These are phyloP conservation scores for Lactarius hatsudake DNA, from an alignment of 768 basidiomycete genomes.

Conservation along the genomic window DNA sequence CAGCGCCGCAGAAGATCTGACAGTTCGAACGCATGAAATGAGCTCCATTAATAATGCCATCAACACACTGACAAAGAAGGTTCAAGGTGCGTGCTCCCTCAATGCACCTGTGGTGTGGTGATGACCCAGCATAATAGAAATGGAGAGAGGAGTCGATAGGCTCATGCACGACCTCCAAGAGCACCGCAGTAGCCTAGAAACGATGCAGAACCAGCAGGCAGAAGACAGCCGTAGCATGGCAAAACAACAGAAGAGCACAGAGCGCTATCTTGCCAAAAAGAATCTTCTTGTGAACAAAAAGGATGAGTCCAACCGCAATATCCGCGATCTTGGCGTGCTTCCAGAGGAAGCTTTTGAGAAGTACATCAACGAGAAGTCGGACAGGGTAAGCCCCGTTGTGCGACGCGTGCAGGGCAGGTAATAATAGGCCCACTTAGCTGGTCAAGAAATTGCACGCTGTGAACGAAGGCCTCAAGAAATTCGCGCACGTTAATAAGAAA, in stretches of 20 bases:
- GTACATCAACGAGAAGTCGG: constrained; percentile 84
- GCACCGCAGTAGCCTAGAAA: constrained; percentile 62
- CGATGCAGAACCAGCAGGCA: constrained; percentile 72
- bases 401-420: not conserved
- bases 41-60: constrained; percentile 65
- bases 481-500: constrained; percentile 98
- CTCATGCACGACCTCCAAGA: constrained; percentile 63
- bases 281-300: constrained; percentile 81
- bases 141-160: constrained; percentile 72
- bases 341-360: constrained; percentile 98
- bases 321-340: constrained; percentile 92
- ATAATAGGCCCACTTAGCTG: constrained; percentile 48
- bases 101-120: not conserved
- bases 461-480: constrained; percentile 93
- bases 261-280: constrained; percentile 89
- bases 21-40: constrained; percentile 67
- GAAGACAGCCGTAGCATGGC: constrained; percentile 86
- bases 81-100: constrained; percentile 46
- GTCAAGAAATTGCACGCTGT: constrained; percentile 90
- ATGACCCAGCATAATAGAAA: constrained; percentile 40
- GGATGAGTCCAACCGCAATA: constrained; percentile 93
- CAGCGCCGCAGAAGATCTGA: constrained; percentile 62
- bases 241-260: constrained; percentile 93
- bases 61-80: constrained; percentile 55
- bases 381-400: constrained; percentile 55